These are phyloP conservation scores for Termitomyces sp. DNA, from an alignment of 768 basidiomycete genomes.

Conservation along the genomic window DNA sequence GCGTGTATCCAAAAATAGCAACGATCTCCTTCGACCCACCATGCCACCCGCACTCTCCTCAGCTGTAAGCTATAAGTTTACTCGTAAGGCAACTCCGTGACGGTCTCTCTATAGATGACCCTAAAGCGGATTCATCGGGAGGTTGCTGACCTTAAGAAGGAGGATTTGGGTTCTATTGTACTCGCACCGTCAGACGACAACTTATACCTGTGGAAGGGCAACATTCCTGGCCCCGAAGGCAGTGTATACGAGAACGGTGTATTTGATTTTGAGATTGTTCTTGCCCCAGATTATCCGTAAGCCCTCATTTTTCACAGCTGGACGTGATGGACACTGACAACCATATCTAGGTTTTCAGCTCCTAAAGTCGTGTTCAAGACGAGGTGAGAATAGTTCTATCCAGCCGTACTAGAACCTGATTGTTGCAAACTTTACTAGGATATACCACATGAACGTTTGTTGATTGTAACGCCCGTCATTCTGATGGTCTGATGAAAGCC, in stretches of 20 bases:
- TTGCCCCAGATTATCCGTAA: slow-evolving; percentile 78
- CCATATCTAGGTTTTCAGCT: slow-evolving; percentile 59
- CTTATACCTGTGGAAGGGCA: slow-evolving; percentile 70
- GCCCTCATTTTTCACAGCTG: slow-evolving; percentile 20
- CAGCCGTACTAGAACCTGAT: background rate
- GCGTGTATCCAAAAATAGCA: background rate
- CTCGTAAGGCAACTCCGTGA: background rate
- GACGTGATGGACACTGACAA: slow-evolving; percentile 1
- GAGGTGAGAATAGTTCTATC: slow-evolving; percentile 35
- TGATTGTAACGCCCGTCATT: background rate
- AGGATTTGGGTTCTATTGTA: slow-evolving; percentile 71
- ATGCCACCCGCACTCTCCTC: slow-evolving; percentile 23
- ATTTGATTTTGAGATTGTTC: slow-evolving; percentile 60
- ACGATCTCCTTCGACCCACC: slow-evolving; percentile 7
- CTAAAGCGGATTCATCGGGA: slow-evolving; percentile 83
- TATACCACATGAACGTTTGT: slow-evolving; percentile 82
- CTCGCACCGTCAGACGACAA: slow-evolving; percentile 62
- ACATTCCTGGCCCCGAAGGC: slow-evolving; percentile 78
- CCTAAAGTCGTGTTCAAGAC: slow-evolving; percentile 75
- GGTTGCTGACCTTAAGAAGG: slow-evolving; percentile 74
- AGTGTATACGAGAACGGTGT: slow-evolving; percentile 79
- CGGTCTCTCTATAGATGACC: slow-evolving; percentile 36
- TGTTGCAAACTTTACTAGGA: slow-evolving; percentile 34
- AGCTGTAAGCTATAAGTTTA: slow-evolving; percentile 13
- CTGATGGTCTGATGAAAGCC: background rate